phyloP scores from a whole-genome alignment of 306 rosid genomes.

The Rosa chinensis region DNA sequence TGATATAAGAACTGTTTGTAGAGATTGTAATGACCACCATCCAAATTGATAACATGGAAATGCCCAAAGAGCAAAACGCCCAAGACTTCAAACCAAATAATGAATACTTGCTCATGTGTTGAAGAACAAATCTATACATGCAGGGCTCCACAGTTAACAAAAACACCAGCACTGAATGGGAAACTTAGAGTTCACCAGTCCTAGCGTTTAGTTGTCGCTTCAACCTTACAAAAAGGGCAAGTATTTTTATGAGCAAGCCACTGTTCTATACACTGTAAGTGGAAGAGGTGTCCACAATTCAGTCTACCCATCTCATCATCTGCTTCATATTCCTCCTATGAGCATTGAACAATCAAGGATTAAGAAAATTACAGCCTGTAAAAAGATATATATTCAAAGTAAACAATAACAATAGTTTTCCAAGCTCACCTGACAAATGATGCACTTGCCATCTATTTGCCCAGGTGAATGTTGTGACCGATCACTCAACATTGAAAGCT shows the following conservation, averaged over 20 bases:
- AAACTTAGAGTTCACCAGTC: constrained; percentile 3
- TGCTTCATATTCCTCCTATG: constrained; percentile 85
- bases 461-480: constrained; percentile 35
- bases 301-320: constrained; percentile 87
- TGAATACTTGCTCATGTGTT: constrained; percentile 42
- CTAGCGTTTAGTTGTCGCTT: constrained; percentile 53
- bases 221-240: constrained; percentile 91
- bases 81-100: constrained; percentile 47
- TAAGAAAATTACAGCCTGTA: not conserved
- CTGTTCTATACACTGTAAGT: constrained; percentile 73
- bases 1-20: constrained; percentile 5
- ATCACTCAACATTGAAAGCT: constrained; percentile 45
- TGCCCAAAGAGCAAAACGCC: constrained; percentile 22
- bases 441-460: constrained; percentile 72
- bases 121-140: constrained; percentile 64
- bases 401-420: not conserved
- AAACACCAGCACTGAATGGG: constrained; percentile 12
- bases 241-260: constrained; percentile 86
- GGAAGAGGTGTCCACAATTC: constrained; percentile 79
- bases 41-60: constrained; percentile 11
- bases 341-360: not conserved
- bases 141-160: constrained; percentile 21
- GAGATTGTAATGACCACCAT: constrained; percentile 16
- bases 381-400: not conserved
- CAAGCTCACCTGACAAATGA: constrained; percentile 80